Evolutionary conservation across 2,329 filamentous ascomycete species (phyloP).

Genomic region (Chaetoscypha palmicola): DNA sequence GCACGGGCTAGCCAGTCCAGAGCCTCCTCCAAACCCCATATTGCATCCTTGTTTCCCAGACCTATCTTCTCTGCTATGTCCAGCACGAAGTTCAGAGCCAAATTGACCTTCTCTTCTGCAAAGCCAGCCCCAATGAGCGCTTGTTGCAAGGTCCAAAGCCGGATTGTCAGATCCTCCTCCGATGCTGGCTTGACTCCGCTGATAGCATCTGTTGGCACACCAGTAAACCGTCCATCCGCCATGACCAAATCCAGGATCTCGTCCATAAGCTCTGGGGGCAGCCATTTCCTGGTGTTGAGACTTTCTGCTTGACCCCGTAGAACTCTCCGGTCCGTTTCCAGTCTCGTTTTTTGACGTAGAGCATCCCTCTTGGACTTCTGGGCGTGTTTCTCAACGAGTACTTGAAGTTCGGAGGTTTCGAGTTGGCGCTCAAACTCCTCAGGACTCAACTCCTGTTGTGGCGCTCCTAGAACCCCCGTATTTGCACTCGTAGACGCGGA

Average conservation of each 20-base stretch:
- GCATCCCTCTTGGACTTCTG: slow-evolving; percentile 74
- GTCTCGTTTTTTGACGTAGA: slow-evolving; percentile 64
- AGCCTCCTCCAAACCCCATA: slow-evolving; percentile 83
- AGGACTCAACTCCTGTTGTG: slow-evolving; percentile 54
- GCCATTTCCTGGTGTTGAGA: slow-evolving; percentile 69
- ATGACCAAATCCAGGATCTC: slow-evolving; percentile 68
- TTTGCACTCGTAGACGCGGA: slow-evolving; percentile 12
- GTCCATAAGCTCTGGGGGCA: slow-evolving; percentile 71
- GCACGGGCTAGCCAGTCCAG: slow-evolving; percentile 86
- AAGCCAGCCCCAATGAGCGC: slow-evolving; percentile 66
- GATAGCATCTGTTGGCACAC: slow-evolving; percentile 23
- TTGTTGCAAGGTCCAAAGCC: slow-evolving; percentile 78
- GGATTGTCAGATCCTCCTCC: slow-evolving; percentile 72
- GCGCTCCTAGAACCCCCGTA: slow-evolving; percentile 1
- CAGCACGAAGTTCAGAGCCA: slow-evolving; percentile 59
- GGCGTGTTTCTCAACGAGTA: slow-evolving; percentile 77
- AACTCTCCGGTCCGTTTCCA: slow-evolving; percentile 80
- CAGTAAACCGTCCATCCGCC: slow-evolving; percentile 53
- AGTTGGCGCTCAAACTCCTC: slow-evolving; percentile 88
- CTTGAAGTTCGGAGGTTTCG: slow-evolving; percentile 82
- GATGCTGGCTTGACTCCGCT: slow-evolving; percentile 44
- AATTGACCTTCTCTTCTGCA: slow-evolving; percentile 51
- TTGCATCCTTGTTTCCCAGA: slow-evolving; percentile 51
- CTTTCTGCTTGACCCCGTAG: slow-evolving; percentile 71
- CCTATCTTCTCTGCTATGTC: slow-evolving; percentile 58